A percentile compares a stretch with the other conserved stretches of the same genome.
phyloP scores from a whole-genome alignment of 2,329 filamentous ascomycete genomes.

The Rutstroemia sp. region DNA sequence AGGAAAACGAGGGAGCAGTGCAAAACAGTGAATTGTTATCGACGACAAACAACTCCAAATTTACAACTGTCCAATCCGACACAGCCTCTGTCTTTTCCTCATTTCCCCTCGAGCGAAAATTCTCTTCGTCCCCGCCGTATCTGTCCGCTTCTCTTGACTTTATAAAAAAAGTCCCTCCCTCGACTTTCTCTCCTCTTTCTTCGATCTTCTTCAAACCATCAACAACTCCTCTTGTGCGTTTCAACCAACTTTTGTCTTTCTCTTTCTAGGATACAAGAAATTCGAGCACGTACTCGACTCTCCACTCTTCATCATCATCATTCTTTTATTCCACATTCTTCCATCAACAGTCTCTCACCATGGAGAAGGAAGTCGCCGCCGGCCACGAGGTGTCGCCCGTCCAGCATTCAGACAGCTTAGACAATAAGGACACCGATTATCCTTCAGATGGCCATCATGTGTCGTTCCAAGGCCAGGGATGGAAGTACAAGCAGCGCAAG shows the following conservation, averaged over 20 bases:
- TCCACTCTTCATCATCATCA: background rate
- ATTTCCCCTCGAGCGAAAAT: too few relatives aligned
- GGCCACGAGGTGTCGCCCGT: background rate
- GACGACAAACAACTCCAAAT: too few relatives aligned
- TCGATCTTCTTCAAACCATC: background rate
- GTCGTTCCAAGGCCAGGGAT: conserved; percentile 33
- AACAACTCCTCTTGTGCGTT: too few relatives aligned
- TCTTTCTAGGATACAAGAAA: background rate
- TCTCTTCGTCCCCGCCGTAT: too few relatives aligned
- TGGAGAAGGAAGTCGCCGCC: conserved; percentile 1
- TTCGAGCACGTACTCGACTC: background rate
- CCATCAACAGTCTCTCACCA: background rate
- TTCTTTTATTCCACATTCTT: background rate
- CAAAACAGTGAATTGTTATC: too few relatives aligned
- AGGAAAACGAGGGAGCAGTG: too few relatives aligned
- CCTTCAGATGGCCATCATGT: background rate
- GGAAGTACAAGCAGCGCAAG: conserved; percentile 60
- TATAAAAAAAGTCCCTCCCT: background rate
- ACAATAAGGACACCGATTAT: background rate
- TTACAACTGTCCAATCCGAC: too few relatives aligned
- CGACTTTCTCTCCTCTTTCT: background rate
- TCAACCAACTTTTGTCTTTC: too few relatives aligned
- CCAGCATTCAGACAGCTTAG: background rate
- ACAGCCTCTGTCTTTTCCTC: too few relatives aligned
- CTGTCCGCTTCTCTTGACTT: background rate